A percentile compares a stretch with the other conserved stretches of the same genome.
Conservation (phyloP, 1,284 basidiomycete species). For the Phellinidium pouzarii region DNA sequence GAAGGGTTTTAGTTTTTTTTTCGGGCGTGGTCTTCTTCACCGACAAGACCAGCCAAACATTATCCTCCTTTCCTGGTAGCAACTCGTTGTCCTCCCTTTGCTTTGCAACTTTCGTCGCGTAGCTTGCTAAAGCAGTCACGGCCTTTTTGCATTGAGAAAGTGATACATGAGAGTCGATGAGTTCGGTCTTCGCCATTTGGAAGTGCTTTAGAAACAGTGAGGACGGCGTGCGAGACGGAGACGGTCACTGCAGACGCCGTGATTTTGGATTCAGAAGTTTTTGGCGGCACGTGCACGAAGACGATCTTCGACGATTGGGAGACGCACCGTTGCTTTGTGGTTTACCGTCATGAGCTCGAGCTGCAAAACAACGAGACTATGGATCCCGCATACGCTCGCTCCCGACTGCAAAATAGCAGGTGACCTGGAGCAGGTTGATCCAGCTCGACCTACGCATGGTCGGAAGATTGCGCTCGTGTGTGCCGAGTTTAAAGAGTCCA, state of each 20-base stretch:
- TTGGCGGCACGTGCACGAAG: neutral
- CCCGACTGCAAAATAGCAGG: constrained; percentile 47
- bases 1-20: constrained; percentile 73
- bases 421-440: constrained; percentile 53
- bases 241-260: too few relatives aligned
- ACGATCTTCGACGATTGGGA: neutral
- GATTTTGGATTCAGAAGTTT: too few relatives aligned
- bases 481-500: constrained; percentile 17
- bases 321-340: too few relatives aligned
- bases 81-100: constrained; percentile 70
- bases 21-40: constrained; percentile 75
- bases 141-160: constrained; percentile 71
- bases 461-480: constrained; percentile 63
- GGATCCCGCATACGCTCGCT: constrained; percentile 51
- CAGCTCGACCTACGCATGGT: constrained; percentile 43
- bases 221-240: neutral
- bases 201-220: neutral
- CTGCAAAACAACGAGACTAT: constrained; percentile 39
- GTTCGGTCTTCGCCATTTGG: constrained; percentile 26
- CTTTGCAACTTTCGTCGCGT: constrained; percentile 58
- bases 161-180: constrained; percentile 68
- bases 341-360: constrained; percentile 6
- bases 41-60: constrained; percentile 81
- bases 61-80: constrained; percentile 71
- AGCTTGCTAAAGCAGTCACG: constrained; percentile 64